These are phyloP conservation scores for Mycotypha africana DNA, from an alignment of 371 early-diverging fungal genomes.

Conservation along the genomic window DNA sequence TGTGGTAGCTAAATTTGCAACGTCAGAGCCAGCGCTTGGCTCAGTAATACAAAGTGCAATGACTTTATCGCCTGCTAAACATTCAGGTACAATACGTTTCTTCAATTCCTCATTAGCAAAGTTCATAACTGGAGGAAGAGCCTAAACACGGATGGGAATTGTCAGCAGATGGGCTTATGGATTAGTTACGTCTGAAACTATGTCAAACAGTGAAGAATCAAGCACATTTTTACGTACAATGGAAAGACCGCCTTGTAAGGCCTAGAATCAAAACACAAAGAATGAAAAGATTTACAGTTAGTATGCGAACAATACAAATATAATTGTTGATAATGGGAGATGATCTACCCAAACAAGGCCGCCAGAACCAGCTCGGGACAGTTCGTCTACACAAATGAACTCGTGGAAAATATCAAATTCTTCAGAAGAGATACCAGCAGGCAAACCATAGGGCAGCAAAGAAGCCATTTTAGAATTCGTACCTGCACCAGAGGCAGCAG, in stretches of 20 bases:
- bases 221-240: slow-evolving; percentile 7
- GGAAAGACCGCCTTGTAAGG: slow-evolving; percentile 9
- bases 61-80: slow-evolving; percentile 68
- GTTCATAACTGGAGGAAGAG: slow-evolving; percentile 79
- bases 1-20: slow-evolving; percentile 68
- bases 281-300: too few species aligned
- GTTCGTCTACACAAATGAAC: slow-evolving; percentile 73
- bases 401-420: slow-evolving; percentile 78
- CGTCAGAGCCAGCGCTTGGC: slow-evolving; percentile 73
- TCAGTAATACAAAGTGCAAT: slow-evolving; percentile 77
- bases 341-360: slow-evolving; percentile 88
- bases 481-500: slow-evolving; percentile 44
- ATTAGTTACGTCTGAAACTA: too few species aligned
- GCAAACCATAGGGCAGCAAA: slow-evolving; percentile 22
- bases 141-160: neutral
- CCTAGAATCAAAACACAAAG: too few species aligned
- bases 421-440: slow-evolving; percentile 41
- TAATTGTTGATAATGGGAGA: too few species aligned
- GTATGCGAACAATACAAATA: too few species aligned
- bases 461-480: slow-evolving; percentile 11
- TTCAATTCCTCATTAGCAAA: slow-evolving; percentile 69
- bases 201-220: too few species aligned
- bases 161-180: too few species aligned
- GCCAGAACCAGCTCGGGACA: slow-evolving; percentile 80
- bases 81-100: slow-evolving; percentile 63